Conservation (phyloP, 2,329 filamentous ascomycete species). For the Plenodomus tracheiphilus region DNA sequence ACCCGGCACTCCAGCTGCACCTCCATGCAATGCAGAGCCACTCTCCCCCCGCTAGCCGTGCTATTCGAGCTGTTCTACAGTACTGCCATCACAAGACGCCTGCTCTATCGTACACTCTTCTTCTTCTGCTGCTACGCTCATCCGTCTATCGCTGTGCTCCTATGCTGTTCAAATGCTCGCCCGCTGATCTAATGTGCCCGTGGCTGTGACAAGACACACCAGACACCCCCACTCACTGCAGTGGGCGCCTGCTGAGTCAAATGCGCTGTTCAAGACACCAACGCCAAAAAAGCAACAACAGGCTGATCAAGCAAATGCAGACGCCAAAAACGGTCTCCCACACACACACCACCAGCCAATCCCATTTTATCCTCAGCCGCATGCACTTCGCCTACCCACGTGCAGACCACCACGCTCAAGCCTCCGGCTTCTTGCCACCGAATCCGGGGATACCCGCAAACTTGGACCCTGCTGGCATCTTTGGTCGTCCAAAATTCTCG, state of each 20-base stretch:
- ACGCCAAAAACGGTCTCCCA: conserved; percentile 21
- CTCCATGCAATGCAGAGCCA: conserved; percentile 8
- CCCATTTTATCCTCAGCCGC: conserved; percentile 33
- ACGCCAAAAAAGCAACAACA: conserved; percentile 33
- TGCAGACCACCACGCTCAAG: conserved; percentile 17
- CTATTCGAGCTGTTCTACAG: background rate
- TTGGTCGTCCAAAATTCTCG: conserved; percentile 82
- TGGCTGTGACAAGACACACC: conserved; percentile 1
- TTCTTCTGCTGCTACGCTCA: conserved; percentile 16
- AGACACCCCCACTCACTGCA: conserved; percentile 18
- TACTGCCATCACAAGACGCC: conserved; percentile 3
- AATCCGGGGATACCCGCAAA: conserved; percentile 44
- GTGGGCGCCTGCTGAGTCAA: conserved; percentile 21
- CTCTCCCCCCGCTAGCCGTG: conserved; percentile 3
- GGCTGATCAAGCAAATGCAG: conserved; percentile 29
- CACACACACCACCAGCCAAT: conserved; percentile 32
- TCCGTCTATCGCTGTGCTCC: conserved; percentile 17
- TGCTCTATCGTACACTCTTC: conserved; percentile 28
- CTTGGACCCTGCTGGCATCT: conserved; percentile 53
- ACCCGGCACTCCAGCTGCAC: conserved; percentile 8
- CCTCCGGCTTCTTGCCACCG: conserved; percentile 36
- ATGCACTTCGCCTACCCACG: conserved; percentile 12
- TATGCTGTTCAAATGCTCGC: background rate
- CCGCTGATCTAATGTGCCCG: background rate
- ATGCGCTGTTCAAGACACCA: conserved; percentile 18